Conservation (phyloP, 345 rosid genomes). For the Rhizophora apiculata region DNA sequence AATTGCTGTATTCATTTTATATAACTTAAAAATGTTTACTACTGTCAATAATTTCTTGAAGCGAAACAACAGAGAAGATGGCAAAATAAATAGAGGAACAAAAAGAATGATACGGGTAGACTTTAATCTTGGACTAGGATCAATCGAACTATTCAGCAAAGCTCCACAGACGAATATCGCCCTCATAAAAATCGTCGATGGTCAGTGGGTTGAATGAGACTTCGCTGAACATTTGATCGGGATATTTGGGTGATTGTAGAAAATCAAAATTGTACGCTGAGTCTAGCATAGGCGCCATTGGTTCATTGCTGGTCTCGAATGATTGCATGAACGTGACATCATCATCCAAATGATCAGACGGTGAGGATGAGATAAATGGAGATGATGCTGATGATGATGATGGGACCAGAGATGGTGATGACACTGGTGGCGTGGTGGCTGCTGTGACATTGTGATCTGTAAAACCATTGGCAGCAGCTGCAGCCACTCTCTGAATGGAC, state of each 20-base stretch:
- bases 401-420: conserved; percentile 22
- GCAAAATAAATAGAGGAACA: conserved; percentile 7
- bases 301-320: conserved; percentile 24
- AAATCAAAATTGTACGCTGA: conserved; percentile 43
- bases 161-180: conserved; percentile 78
- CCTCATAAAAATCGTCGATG: conserved; percentile 59
- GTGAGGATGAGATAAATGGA: conserved; percentile 30
- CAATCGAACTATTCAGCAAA: conserved; percentile 40
- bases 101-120: conserved; percentile 6
- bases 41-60: conserved; percentile 39
- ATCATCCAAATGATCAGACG: conserved; percentile 41
- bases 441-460: conserved; percentile 10
- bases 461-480: conserved; percentile 59
- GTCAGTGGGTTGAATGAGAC: conserved; percentile 33
- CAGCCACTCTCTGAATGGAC: conserved; percentile 81
- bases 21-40: conserved; percentile 7
- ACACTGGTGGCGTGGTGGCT: conserved; percentile 3
- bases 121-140: background rate
- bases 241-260: conserved; percentile 46
- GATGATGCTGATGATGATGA: conserved; percentile 33
- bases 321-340: conserved; percentile 40
- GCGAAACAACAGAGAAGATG: conserved; percentile 14
- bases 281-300: conserved; percentile 37
- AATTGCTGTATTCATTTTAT: no score
- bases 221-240: conserved; percentile 52